phyloP scores from a whole-genome alignment of 139 green algal genomes.

The Haematococcus lacustris region DNA sequence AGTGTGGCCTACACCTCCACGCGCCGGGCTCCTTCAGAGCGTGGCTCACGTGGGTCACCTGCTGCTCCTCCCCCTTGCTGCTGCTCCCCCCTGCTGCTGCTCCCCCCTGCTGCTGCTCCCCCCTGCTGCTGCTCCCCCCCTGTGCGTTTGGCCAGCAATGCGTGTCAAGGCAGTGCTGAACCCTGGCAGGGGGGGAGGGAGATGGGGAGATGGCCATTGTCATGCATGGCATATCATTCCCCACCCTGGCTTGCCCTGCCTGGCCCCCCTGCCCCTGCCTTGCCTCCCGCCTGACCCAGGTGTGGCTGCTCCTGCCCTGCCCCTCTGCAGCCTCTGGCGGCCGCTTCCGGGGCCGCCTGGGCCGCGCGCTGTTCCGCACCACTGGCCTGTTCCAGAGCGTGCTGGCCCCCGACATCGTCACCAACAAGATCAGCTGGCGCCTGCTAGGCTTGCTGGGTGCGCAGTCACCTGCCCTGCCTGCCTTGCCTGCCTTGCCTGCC shows the following conservation, averaged over 20 bases:
- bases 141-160: not conserved
- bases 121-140: not conserved
- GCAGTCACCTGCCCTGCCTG: too few species aligned
- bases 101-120: not conserved
- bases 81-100: not conserved
- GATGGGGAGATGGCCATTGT: not conserved
- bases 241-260: not conserved
- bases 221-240: not conserved
- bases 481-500: too few species aligned
- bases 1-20: slow-evolving; percentile 30
- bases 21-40: slow-evolving; percentile 20
- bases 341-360: slow-evolving; percentile 49
- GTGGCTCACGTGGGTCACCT: slow-evolving; percentile 21
- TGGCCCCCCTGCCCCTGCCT: too few species aligned
- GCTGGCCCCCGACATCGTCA: slow-evolving; percentile 59
- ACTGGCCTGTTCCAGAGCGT: slow-evolving; percentile 60
- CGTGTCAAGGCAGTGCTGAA: not conserved
- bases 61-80: not conserved
- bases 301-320: not conserved
- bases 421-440: slow-evolving; percentile 62
- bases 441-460: slow-evolving; percentile 55
- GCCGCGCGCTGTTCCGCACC: slow-evolving; percentile 59
- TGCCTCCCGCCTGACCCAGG: too few species aligned
- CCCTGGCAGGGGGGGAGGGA: not conserved
- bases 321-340: slow-evolving; percentile 48